Evolutionary conservation across 2,329 filamentous ascomycete species (phyloP), one percentile per base, ranked within the genome.

Genomic region (Trichoderma lentiforme): DNA sequence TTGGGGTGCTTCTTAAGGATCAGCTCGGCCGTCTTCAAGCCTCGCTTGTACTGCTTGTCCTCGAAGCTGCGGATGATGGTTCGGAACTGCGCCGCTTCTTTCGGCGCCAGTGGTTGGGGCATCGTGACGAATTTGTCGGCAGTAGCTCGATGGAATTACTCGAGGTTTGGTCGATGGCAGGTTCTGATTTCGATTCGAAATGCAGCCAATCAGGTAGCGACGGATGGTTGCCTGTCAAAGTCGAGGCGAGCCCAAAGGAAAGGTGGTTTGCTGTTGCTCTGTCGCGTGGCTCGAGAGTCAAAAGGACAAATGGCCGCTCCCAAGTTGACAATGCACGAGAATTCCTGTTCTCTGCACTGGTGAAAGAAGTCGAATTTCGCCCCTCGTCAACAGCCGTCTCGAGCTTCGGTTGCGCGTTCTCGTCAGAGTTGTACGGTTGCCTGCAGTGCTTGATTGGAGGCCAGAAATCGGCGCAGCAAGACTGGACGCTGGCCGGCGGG

Each of bases 41-140:
- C 95, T 74, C 87, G 85, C 85, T 98, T 99, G 86, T 98, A 98
- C 80, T 98, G 95, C 84, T 99, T 99, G 81, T 95, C 92, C 84
- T 99, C 96, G 86, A 98, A 99, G 83, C 93, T 91, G 81, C 95
- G 95, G 79, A 99, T 94, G 75, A 99, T 91, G 81, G 95, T 93
- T 75, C 94, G 92, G 84, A 99, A 99, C 85, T 98, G 91, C 81
- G 95, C 91, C 78, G 90, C 90, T 88, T 99, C 96, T 85, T 98
- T 98, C 79, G 94, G 90, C 79, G 87, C 90, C 73, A 95, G 86
- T 79, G 87, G 88, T 83, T 94, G 91, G 76, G 91, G 90, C 91
- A 93, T 93, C 76, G 80, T 82, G 74, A 60, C 68, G 61, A 36
- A 36, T 26, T 21, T 53, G 57, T 32, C n/a, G 21, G 43, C 28